Evolutionary conservation across 305 asterid species (phyloP).

Genomic region (Solanum hybrid): DNA sequence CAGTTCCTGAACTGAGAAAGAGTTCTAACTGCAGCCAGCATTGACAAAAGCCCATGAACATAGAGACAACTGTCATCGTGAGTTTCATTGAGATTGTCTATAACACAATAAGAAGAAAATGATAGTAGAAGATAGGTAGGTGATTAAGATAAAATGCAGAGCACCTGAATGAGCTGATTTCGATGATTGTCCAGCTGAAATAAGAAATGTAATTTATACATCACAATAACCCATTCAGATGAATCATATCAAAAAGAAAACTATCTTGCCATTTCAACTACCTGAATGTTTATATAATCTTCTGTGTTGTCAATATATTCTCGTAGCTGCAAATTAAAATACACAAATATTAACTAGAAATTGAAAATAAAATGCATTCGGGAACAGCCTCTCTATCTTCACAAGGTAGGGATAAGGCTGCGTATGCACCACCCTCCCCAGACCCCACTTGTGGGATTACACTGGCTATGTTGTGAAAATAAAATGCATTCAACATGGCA

Average conservation of each 20-base stretch:
- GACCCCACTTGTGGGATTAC: no score
- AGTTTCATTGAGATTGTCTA: neutral
- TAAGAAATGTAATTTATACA: slow-evolving; percentile 2
- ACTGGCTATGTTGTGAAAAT: neutral
- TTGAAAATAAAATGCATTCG: neutral
- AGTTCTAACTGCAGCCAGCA: slow-evolving; percentile 65
- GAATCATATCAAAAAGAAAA: neutral
- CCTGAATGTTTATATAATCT: slow-evolving; percentile 95
- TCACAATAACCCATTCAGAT: neutral
- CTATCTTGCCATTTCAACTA: slow-evolving; percentile 9
- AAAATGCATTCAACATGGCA: neutral
- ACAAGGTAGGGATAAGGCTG: no score
- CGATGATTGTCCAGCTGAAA: slow-evolving; percentile 92
- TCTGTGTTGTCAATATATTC: slow-evolving; percentile 91
- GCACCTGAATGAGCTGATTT: slow-evolving; percentile 92
- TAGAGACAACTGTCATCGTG: neutral
- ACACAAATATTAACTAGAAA: neutral
- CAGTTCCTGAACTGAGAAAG: slow-evolving; percentile 78
- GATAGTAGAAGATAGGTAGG: neutral
- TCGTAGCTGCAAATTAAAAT: slow-evolving; percentile 51
- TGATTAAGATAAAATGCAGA: neutral
- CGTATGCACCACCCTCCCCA: no score
- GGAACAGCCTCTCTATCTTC: neutral
- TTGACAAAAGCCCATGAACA: neutral
- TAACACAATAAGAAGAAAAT: neutral